These are phyloP conservation scores for Hypoxylon rickii DNA, from an alignment of 495 filamentous ascomycete species.

Conservation along the genomic window DNA sequence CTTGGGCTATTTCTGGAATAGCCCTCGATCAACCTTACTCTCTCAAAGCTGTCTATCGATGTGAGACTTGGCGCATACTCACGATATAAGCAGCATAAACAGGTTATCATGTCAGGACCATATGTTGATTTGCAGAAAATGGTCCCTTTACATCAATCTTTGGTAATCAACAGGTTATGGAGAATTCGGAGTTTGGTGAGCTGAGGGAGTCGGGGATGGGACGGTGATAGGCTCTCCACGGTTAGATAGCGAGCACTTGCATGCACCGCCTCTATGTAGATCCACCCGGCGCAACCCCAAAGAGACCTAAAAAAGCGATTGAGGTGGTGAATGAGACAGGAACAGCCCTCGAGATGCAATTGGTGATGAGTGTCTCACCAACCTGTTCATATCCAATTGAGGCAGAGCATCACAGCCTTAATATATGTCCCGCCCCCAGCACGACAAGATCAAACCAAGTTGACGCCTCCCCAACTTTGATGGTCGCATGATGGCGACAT, in stretches of 20 bases:
- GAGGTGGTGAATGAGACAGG: not conserved
- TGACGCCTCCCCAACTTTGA: not conserved
- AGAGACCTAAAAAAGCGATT: slow-evolving; percentile 1
- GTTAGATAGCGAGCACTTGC: slow-evolving; percentile 18
- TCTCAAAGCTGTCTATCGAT: not conserved
- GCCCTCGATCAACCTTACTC: slow-evolving; percentile 15
- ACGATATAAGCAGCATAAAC: not conserved
- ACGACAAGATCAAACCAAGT: not conserved
- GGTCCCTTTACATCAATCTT: no score
- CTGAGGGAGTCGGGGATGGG: slow-evolving; percentile 5
- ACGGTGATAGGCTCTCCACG: slow-evolving; percentile 6
- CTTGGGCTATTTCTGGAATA: slow-evolving; percentile 25
- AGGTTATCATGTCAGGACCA: no score
- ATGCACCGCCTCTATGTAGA: slow-evolving; percentile 27
- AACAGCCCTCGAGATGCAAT: not conserved
- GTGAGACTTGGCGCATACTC: slow-evolving; percentile 4
- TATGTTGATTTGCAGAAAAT: no score
- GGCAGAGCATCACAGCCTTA: slow-evolving; percentile 6
- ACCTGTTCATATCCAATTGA: slow-evolving; percentile 6
- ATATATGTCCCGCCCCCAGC: slow-evolving; percentile 19
- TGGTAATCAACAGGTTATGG: not conserved
- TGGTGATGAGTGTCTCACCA: not conserved
- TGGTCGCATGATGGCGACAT: not conserved
- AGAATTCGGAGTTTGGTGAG: slow-evolving; percentile 2
- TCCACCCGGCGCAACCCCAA: slow-evolving; percentile 18